Evolutionary conservation across 2,329 filamentous ascomycete species (phyloP), one percentile per base, ranked within the genome.

Genomic region (Aureobasidium uvarum): DNA sequence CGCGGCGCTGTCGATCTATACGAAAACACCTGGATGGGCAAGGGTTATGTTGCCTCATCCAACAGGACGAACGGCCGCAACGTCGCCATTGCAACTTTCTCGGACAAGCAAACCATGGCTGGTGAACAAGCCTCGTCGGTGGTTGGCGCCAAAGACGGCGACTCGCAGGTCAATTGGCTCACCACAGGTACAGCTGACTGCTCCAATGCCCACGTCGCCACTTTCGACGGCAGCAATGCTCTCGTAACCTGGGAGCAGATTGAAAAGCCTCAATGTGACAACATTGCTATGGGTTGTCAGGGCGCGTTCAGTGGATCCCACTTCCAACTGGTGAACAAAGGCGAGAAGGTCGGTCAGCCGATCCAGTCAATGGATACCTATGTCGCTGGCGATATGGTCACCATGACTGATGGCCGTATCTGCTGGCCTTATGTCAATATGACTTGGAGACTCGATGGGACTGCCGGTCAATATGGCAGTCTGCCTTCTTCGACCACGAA

Each of bases 181-280:
- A 86, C 84, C 4, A 75, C 77, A 5, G 76, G 80, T 8, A 78
- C 80, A 11, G 78, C 78, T 23, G 85, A 87, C 71, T 81, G 81
- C 74, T 83, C 81, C 66, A 87, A 86, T 70, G 83, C 84, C 6
- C 85, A 86, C 73, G 83, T 81, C 41, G 84, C 84, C 16, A 77
- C 82, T 7, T 84, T 87, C 54, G 82, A 84, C 68, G 72, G 74
- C 51, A 76, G 74, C 55, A 81, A 79, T 54, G 84, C 85, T 2
- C 76, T 88, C 2, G 77, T 87, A 36, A 82, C 83, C 16, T 87
- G 84, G 84, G 85, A 88, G 74, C 83, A 86, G 74, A 85, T 86
- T 65, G 81, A 80, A 28, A 72, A 80, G 69, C 85, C 85, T 1
- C 73, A 74, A 46, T 88, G 85, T 73, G 78, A 83, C 64, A 81